Percentiles rank a stretch among this genome's conserved stretches.
These are phyloP conservation scores for Tritrichomonas musculus DNA, from an alignment of 208 protist species.

Conservation along the genomic window DNA sequence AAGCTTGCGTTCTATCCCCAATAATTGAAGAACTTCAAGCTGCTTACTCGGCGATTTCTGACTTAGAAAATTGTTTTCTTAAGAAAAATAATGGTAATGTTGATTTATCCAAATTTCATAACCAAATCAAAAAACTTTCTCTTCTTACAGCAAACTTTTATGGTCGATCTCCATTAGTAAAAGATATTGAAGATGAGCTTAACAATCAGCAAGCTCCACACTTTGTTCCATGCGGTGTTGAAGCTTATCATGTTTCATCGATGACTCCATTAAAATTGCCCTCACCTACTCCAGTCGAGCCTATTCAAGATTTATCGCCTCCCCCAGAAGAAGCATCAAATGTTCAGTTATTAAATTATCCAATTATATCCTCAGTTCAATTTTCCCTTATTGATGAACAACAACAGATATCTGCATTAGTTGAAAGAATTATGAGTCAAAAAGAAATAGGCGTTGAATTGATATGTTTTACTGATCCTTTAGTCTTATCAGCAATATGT, in stretches of 20 bases:
- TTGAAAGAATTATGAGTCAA: not conserved
- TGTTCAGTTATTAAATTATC: conserved; percentile 28
- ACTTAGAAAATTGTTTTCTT: not conserved
- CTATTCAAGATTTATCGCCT: not conserved
- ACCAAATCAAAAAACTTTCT: not conserved
- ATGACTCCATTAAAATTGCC: no score
- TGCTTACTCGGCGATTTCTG: not conserved
- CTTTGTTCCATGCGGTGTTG: not conserved
- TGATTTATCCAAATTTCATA: conserved; percentile 2
- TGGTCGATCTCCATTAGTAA: not conserved
- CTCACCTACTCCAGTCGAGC: not conserved
- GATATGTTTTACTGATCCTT: not conserved
- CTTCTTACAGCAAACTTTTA: not conserved
- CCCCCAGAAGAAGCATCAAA: not conserved
- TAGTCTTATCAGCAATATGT: not conserved
- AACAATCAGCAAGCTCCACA: not conserved
- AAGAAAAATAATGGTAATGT: not conserved
- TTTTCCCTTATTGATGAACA: conserved; percentile 18
- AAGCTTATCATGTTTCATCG: not conserved
- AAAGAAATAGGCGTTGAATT: not conserved
- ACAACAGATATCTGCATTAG: not conserved
- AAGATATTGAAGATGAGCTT: not conserved
- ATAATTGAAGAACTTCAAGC: conserved; percentile 1
- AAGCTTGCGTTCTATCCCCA: not conserved
- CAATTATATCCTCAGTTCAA: not conserved